phyloP scores from a whole-genome alignment of 106 monocot species.

The Acanthochlamys bracteata region DNA sequence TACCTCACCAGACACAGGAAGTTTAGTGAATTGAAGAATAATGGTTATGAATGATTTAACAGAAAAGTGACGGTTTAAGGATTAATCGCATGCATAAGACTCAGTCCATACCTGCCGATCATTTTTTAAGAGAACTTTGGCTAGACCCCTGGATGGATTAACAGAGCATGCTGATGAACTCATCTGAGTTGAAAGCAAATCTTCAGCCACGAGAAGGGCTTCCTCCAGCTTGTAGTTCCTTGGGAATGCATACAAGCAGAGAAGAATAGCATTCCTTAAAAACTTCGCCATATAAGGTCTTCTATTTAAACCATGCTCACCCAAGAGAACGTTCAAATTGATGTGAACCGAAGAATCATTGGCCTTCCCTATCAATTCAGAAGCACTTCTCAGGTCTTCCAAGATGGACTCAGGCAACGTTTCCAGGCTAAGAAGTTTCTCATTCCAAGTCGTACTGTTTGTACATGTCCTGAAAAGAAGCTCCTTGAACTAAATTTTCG shows the following conservation, averaged over 20 bases:
- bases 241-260: constrained; percentile 57
- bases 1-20: no score
- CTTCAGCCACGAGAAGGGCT: constrained; percentile 67
- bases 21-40: no score
- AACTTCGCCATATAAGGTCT: constrained; percentile 34
- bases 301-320: constrained; percentile 22
- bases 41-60: no score
- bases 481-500: background rate
- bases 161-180: constrained; percentile 22
- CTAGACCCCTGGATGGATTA: constrained; percentile 65
- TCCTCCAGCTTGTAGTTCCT: constrained; percentile 77
- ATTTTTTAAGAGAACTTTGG: constrained; percentile 69
- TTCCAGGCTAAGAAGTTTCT: constrained; percentile 60
- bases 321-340: constrained; percentile 23
- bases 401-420: constrained; percentile 38
- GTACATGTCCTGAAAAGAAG: constrained; percentile 59
- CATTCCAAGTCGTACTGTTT: constrained; percentile 72
- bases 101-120: constrained; percentile 96
- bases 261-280: constrained; percentile 67
- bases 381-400: constrained; percentile 33
- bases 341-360: constrained; percentile 15
- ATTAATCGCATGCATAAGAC: no score
- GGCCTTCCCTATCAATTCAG: constrained; percentile 8
- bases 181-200: constrained; percentile 13
- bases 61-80: no score